phyloP scores from a whole-genome alignment of 495 filamentous ascomycete genomes.

The Penicillium ucsense region DNA sequence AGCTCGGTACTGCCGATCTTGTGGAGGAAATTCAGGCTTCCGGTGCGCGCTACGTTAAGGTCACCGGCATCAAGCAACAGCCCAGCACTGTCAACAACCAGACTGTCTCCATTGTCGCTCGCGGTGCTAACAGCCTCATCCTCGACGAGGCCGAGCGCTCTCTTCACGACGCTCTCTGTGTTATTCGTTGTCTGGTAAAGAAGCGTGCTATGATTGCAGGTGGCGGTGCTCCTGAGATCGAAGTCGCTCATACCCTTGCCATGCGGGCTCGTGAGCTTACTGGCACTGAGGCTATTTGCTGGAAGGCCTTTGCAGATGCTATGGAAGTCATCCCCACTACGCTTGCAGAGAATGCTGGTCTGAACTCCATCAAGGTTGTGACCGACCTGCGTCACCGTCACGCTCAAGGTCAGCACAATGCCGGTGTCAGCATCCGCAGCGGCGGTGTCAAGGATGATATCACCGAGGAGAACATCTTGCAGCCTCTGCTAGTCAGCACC shows the following conservation, averaged over 20 bases:
- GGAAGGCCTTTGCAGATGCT: conserved; percentile 95
- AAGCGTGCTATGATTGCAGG: conserved; percentile 96
- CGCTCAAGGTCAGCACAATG: conserved; percentile 88
- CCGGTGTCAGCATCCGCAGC: conserved; percentile 93
- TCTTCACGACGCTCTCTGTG: conserved; percentile 93
- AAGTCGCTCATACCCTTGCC: conserved; percentile 74
- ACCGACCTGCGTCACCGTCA: conserved; percentile 91
- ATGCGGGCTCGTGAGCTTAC: conserved; percentile 71
- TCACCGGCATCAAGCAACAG: conserved; percentile 72
- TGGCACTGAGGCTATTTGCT: conserved; percentile 94
- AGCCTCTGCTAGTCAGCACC: conserved; percentile 91
- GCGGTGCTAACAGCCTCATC: conserved; percentile 89
- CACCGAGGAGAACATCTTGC: conserved; percentile 92
- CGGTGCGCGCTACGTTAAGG: conserved; percentile 85
- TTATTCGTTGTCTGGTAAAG: conserved; percentile 96
- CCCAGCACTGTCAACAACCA: conserved; percentile 50
- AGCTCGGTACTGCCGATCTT: conserved; percentile 90
- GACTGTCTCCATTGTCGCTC: conserved; percentile 87
- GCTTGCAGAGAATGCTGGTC: conserved; percentile 90
- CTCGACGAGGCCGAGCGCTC: conserved; percentile 94
- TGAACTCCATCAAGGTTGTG: conserved; percentile 98
- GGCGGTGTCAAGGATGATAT: conserved; percentile 94
- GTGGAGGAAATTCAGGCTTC: conserved; percentile 84
- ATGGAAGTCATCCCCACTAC: conserved; percentile 97
- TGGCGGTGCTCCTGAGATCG: conserved; percentile 91